Conservation (phyloP, 768 basidiomycete genomes). For the Daedaleopsis nitida region DNA sequence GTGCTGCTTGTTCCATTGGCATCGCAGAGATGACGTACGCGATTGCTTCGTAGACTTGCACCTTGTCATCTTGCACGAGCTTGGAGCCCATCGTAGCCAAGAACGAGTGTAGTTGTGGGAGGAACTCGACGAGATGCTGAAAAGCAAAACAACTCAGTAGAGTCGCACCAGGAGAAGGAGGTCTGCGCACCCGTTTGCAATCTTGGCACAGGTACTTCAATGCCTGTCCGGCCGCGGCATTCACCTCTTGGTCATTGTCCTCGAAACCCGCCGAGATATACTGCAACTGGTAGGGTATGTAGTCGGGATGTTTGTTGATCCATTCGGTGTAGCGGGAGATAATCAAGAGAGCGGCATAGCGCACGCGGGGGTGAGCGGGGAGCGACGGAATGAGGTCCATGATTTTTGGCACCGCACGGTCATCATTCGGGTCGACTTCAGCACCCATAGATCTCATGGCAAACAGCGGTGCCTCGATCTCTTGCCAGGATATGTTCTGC, state of each 20-base stretch:
- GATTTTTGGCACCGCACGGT: slow-evolving; percentile 89
- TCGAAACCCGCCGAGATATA: slow-evolving; percentile 95
- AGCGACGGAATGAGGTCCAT: slow-evolving; percentile 92
- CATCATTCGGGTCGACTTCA: slow-evolving; percentile 81
- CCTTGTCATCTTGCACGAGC: slow-evolving; percentile 82
- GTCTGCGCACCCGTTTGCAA: slow-evolving; percentile 72
- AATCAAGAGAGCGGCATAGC: slow-evolving; percentile 93
- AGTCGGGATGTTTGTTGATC: slow-evolving; percentile 87
- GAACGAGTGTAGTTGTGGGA: slow-evolving; percentile 91
- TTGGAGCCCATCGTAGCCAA: slow-evolving; percentile 76
- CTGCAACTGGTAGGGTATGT: slow-evolving; percentile 82
- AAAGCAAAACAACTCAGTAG: slow-evolving; percentile 3
- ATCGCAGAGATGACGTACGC: slow-evolving; percentile 94
- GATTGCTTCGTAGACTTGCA: slow-evolving; percentile 94
- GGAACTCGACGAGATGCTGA: slow-evolving; percentile 88
- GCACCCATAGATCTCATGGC: slow-evolving; percentile 99
- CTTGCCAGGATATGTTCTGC: slow-evolving; percentile 82
- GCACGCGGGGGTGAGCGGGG: slow-evolving; percentile 87
- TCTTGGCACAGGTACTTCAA: slow-evolving; percentile 97
- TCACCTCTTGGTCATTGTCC: slow-evolving; percentile 75
- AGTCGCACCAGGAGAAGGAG: not conserved
- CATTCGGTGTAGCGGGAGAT: slow-evolving; percentile 96
- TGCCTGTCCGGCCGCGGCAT: slow-evolving; percentile 93
- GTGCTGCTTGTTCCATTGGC: slow-evolving; percentile 86
- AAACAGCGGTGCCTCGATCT: slow-evolving; percentile 96